Evolutionary conservation across 768 basidiomycete species (phyloP), one percentile per base, ranked within the genome.

Genomic region (Agaricus blazei): DNA sequence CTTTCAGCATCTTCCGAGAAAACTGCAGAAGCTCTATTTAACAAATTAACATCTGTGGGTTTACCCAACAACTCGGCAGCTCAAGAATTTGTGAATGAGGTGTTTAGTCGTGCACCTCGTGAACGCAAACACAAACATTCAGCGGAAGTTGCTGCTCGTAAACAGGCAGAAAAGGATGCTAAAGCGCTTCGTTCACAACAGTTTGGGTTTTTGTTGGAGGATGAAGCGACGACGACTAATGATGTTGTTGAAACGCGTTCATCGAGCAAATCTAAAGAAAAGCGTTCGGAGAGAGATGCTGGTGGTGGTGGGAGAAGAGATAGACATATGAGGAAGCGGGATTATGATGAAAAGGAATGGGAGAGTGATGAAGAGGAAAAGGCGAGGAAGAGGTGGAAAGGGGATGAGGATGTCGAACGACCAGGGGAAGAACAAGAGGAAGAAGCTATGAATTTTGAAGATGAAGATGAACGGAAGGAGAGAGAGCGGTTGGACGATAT

Each of bases 361-460:
- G 89, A 92, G 68, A 92, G 90, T 61, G 93, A 93, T 59, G 92
- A 91, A 58, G 93, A 94, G 56, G 90, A 93, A 60, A 74, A 82
- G 66, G 73, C 78, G 38, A 75, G 84, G 67, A 92, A 89, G 66
- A 81, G 85, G 56, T 67, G 75, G 68, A 81, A 75, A 61, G 68
- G 74, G 1, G 81, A 82, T n/a, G 76, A 78, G 42, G 73, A 68
- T 41, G 63, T 49, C 52, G 62, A 15, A 51, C 58, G 11, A 53
- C 54, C 27, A 45, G 37, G 1, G 60, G 60, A 51, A 8, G 58
- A 55, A 23, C 37, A 27, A 27, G 56, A 48, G 8, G 77, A 78
- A 23, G 73, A 75, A 46, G 72, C 72, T 40, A 68, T 68, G 58
- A 68, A 72, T 41, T 62, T 77, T 50, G 83, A 96, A 68, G 93